Percentiles rank a stretch among this genome's conserved stretches.
phyloP scores from a whole-genome alignment of 2,329 filamentous ascomycete genomes.

The Cladophialophora psammophila region DNA sequence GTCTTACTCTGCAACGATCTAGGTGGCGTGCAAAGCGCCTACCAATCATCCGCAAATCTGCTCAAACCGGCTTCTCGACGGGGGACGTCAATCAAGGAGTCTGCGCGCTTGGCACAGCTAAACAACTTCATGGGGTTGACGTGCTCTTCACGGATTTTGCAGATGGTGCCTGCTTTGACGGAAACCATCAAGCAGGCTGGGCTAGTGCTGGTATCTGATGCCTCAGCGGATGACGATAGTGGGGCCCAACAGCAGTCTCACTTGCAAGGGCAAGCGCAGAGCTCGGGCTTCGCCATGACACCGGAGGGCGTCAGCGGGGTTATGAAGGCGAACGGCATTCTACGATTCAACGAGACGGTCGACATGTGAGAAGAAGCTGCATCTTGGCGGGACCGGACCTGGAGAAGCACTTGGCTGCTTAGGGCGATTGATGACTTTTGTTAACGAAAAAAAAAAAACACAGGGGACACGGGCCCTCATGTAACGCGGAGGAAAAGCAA shows the following conservation, averaged over 20 bases:
- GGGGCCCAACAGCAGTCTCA: constrained; percentile 33
- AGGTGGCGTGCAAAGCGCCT: constrained; percentile 61
- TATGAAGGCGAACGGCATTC: constrained; percentile 81
- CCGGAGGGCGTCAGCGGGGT: constrained; percentile 88
- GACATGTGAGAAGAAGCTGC: constrained; percentile 61
- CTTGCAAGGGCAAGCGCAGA: constrained; percentile 4
- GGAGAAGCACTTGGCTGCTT: background rate
- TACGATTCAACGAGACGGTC: constrained; percentile 93
- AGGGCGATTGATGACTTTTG: background rate
- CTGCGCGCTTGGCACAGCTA: constrained; percentile 86
- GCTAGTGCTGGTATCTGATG: constrained; percentile 88
- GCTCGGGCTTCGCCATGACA: constrained; percentile 62
- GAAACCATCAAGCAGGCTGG: constrained; percentile 95
- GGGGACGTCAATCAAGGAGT: constrained; percentile 87
- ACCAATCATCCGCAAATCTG: constrained; percentile 48
- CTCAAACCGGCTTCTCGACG: constrained; percentile 17
- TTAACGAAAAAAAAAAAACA: constrained; percentile 1
- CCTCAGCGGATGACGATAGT: constrained; percentile 64
- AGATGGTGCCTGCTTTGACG: constrained; percentile 89
- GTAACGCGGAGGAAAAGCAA: background rate
- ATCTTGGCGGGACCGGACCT: background rate
- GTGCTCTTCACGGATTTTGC: constrained; percentile 84
- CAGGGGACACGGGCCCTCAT: background rate
- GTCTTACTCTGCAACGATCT: constrained; percentile 95
- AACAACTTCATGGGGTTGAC: constrained; percentile 99